Evolutionary conservation across 2,329 filamentous ascomycete species (phyloP), one percentile per base, ranked within the genome.

Genomic region (Aspergillus niger): DNA sequence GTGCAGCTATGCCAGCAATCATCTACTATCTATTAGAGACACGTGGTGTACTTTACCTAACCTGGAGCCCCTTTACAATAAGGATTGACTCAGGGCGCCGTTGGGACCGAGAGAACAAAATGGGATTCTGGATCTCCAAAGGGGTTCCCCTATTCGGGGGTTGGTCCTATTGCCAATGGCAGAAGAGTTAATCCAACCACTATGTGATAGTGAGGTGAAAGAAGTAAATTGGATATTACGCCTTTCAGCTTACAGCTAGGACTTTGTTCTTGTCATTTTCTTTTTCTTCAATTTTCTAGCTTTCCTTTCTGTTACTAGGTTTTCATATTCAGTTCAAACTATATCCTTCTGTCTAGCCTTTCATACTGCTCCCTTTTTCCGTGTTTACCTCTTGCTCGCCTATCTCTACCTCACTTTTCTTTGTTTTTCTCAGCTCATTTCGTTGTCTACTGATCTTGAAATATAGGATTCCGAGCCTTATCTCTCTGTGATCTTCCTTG

Each of bases 121-220:
- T 47, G 56, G 41, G 39, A 61, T 56, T 57, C 30, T 52, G 32
- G 48, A 49, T 50, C 61, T 55, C 59, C 47, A 63, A 60, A 63
- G 32, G 61, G 63, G 30, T 60, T 38, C 38, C 51, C 53, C 17
- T 28, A 58, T 57, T 48, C 32, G 51, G 65, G 63, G 65, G 66
- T 60, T 67, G 65, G 67, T 39, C 63, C 57, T 61, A 60, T 63
- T 68, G 41, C 54, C 48, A 66, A 67, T 60, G 30, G 47, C 58
- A 39, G 56, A 41, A 36, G 49, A 44, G 47, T 50, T 59, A 41
- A 43, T 57, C 57, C 58, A 66, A 63, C 55, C 57, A 61, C 48
- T 53, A 49, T 50, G 44, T 50, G 44, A 59, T 54, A 57, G 47
- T 57, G 51, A 30, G 28, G 50, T 28, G 53, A 30, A 57, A 55